Base-by-base conservation (phyloP, 83 land plant species). In the Picea engelmannii region DNA sequence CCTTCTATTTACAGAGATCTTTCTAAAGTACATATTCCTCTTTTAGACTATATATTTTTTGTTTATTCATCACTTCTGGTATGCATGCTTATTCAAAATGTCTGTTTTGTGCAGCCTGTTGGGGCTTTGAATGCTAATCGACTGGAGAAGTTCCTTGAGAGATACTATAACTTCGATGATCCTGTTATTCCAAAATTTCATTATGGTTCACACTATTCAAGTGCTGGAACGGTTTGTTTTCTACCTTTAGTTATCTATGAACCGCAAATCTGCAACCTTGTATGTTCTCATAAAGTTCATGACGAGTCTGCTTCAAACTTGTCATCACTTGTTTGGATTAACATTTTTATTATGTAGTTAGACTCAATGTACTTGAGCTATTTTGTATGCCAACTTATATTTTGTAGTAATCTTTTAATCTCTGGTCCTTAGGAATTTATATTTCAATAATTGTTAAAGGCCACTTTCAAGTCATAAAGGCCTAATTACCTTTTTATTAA, bases 141-240 rank as follows among this genome's bases (percentile, higher is more conserved):
- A 62, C 86, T 93, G 80, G 85, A 88, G 85, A 96, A 98, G 80
- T 85, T 93, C 81, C 91, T 93, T 82, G 99, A 98, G 84, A 90
- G 99, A 84, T 98, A 98, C 85, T 87, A 92, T 60, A 98, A 88
- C 82, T 96, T 98, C 82, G 94, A 93, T 87, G 99, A 98, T 88
- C 95, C 99, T 4, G 75, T 96, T 67, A 98, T 98, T 82, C 99
- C 99, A 13, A 94, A 95, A 80, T 98, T 96, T 82, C 99, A 98
- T 78, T 98, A 98, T 91, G 96, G 97, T 79, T 98, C 99, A 81
- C 99, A 98, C 78, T 98, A 98, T 76, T 98, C 98, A 62, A 98
- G 95, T 88, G 99, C 99, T 83, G 96, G 97, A 84, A 93, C 96
- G 13, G 99, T 98, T 84, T 76, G 93, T 87, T 84, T 25, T 76